Evolutionary conservation across 2,329 filamentous ascomycete genomes (phyloP).

Genomic region (Trichoderma sp.): DNA sequence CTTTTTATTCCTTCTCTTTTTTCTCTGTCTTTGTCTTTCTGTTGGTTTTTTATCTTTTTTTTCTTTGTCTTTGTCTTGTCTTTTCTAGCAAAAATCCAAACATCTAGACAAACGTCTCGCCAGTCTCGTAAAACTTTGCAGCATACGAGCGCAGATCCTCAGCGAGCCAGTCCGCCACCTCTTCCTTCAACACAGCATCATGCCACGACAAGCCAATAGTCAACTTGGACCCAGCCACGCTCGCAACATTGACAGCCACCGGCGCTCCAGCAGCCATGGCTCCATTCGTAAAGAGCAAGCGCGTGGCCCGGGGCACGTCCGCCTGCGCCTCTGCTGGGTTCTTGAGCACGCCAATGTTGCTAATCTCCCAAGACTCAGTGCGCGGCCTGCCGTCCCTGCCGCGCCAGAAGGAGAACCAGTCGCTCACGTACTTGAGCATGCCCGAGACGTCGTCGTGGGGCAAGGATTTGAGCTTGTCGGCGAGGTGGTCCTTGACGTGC

Average conservation of each 20-base stretch:
- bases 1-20: too few species aligned
- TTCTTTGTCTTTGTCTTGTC: background rate
- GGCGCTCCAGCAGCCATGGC: conserved; percentile 44
- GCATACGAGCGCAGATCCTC: conserved; percentile 35
- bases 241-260: conserved; percentile 47
- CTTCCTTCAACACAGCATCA: conserved; percentile 41
- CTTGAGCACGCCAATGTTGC: conserved; percentile 50
- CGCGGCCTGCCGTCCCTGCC: conserved; percentile 44
- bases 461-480: conserved; percentile 33
- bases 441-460: conserved; percentile 44
- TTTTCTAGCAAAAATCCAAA: background rate
- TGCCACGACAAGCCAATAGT: conserved; percentile 49
- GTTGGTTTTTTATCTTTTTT: background rate
- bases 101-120: conserved; percentile 23
- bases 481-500: conserved; percentile 37
- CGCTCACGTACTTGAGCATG: conserved; percentile 42
- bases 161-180: conserved; percentile 38
- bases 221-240: conserved; percentile 42
- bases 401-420: conserved; percentile 44
- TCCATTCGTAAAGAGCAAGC: conserved; percentile 51
- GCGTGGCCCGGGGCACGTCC: conserved; percentile 24
- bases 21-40: background rate
- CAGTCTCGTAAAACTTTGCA: conserved; percentile 27
- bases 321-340: background rate
- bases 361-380: conserved; percentile 49